phyloP scores from a whole-genome alignment of 768 basidiomycete species.

The Tubosaeta sp. region DNA sequence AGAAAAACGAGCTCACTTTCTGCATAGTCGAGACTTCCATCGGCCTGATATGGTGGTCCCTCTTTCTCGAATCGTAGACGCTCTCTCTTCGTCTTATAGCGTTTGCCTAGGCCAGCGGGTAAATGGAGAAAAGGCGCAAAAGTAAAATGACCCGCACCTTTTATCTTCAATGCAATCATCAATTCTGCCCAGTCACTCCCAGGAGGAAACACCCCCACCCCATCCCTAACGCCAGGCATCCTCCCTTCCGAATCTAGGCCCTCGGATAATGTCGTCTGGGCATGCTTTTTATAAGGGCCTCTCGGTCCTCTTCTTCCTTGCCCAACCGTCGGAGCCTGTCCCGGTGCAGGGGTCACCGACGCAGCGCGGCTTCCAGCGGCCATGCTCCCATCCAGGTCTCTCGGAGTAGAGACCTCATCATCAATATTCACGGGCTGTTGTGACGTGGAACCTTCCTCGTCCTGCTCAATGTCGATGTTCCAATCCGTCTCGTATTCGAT shows the following conservation, averaged over 20 bases:
- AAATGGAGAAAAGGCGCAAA: background rate
- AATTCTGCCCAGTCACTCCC: conserved; percentile 67
- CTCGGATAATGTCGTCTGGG: conserved; percentile 38
- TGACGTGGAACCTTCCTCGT: conserved; percentile 36
- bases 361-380: conserved; percentile 46
- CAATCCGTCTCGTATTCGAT: conserved; percentile 82
- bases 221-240: conserved; percentile 74
- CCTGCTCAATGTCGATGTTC: conserved; percentile 76
- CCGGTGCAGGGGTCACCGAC: conserved; percentile 35
- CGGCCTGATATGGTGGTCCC: conserved; percentile 64
- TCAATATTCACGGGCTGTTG: conserved; percentile 32
- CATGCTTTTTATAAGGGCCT: conserved; percentile 51
- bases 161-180: conserved; percentile 71
- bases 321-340: conserved; percentile 1
- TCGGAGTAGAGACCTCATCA: conserved; percentile 38
- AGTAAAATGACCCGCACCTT: conserved; percentile 41
- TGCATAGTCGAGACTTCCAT: conserved; percentile 75
- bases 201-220: conserved; percentile 67
- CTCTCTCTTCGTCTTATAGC: conserved; percentile 79
- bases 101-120: conserved; percentile 47
- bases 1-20: conserved; percentile 46
- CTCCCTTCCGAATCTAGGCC: conserved; percentile 66
- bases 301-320: conserved; percentile 41
- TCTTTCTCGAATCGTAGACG: conserved; percentile 71
- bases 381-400: conserved; percentile 43